A percentile compares a stretch with the other conserved stretches of the same genome.
These are phyloP conservation scores for Tilletia setariae DNA, from an alignment of 1,284 basidiomycete species.

Conservation along the genomic window DNA sequence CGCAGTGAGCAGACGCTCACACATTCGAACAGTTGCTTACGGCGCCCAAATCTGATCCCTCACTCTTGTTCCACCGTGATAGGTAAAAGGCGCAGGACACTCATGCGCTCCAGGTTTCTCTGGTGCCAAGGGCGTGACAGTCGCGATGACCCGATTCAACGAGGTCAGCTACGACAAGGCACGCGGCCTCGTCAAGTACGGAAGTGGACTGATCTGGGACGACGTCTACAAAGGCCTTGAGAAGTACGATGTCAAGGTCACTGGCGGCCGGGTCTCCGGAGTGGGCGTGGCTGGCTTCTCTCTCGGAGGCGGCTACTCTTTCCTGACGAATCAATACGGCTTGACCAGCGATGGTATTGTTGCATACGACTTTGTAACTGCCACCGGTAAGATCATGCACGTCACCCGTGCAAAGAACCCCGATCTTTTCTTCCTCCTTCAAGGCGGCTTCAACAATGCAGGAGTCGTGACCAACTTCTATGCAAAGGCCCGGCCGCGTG, in stretches of 20 bases:
- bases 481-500: constrained; percentile 18
- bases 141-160: constrained; percentile 62
- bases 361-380: constrained; percentile 14
- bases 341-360: not conserved
- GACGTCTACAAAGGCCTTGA: constrained; percentile 62
- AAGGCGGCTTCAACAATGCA: constrained; percentile 21
- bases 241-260: constrained; percentile 59
- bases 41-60: too few species aligned
- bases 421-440: constrained; percentile 22
- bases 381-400: not conserved
- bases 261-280: constrained; percentile 61
- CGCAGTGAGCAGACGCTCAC: not conserved
- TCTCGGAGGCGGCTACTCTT: constrained; percentile 27
- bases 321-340: constrained; percentile 23
- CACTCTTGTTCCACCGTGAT: constrained; percentile 10
- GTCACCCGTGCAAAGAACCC: constrained; percentile 3
- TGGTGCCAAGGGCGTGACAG: constrained; percentile 61
- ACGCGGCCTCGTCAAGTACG: constrained; percentile 58
- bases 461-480: constrained; percentile 17
- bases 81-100: constrained; percentile 63
- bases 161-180: constrained; percentile 57
- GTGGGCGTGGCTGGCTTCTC: constrained; percentile 28
- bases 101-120: constrained; percentile 61
- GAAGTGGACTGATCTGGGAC: constrained; percentile 63
- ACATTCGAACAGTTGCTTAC: too few species aligned